Conservation (phyloP, 2,329 filamentous ascomycete genomes). For the Ustulina deusta region DNA sequence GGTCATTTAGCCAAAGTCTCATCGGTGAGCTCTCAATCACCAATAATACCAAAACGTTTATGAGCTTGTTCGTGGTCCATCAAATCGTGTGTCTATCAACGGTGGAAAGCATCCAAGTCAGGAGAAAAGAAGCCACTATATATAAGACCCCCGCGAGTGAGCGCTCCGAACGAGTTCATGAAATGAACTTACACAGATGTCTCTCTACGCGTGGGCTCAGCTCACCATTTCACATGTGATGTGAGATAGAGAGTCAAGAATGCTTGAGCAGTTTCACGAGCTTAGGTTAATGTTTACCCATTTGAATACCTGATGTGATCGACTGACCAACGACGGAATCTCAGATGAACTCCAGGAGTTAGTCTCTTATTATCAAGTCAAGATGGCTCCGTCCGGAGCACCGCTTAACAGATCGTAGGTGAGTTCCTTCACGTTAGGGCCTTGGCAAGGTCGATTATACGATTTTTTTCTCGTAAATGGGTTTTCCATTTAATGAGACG, state of each 20-base stretch:
- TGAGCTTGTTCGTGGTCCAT: background rate
- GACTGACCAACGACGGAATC: background rate
- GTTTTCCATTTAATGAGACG: background rate
- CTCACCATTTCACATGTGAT: constrained; percentile 4
- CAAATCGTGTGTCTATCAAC: background rate
- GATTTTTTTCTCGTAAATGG: too few relatives aligned
- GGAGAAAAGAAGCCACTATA: background rate
- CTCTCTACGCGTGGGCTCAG: background rate
- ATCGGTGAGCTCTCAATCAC: background rate
- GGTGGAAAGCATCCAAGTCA: background rate
- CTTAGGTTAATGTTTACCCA: background rate
- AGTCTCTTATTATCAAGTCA: background rate
- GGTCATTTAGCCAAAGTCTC: background rate
- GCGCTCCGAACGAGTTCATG: background rate
- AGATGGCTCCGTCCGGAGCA: background rate
- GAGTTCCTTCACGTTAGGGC: background rate
- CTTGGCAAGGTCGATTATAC: background rate
- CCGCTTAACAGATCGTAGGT: background rate
- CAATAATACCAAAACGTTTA: background rate
- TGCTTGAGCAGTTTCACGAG: background rate
- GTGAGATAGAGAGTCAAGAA: background rate
- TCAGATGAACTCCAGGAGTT: background rate
- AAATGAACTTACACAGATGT: background rate
- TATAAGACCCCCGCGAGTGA: background rate
- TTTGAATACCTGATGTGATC: background rate